These are phyloP conservation scores for Batkoa obscura DNA, from an alignment of 371 early-diverging fungal species.

Conservation along the genomic window DNA sequence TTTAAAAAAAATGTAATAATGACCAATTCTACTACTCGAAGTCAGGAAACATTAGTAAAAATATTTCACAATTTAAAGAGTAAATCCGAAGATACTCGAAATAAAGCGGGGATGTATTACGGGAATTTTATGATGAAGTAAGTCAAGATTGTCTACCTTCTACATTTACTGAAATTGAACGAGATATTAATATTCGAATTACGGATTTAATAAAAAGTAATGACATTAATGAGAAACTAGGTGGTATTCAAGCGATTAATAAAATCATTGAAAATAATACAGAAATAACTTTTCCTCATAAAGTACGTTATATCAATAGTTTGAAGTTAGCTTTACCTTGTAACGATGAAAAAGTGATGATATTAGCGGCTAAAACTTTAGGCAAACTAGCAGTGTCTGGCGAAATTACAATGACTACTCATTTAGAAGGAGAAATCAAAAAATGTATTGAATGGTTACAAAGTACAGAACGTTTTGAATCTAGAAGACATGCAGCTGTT, in stretches of 20 bases:
- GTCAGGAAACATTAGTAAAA: not conserved
- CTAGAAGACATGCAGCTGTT: constrained; percentile 70
- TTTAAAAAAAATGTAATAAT: too few species aligned
- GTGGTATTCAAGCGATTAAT: constrained; percentile 29
- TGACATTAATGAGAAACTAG: constrained; percentile 10
- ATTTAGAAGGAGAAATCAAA: constrained; percentile 75
- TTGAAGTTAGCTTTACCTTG: constrained; percentile 66
- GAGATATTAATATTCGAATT: constrained; percentile 8
- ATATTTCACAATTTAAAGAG: not conserved
- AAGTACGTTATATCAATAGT: constrained; percentile 68
- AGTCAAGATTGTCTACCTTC: not conserved
- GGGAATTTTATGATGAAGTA: not conserved
- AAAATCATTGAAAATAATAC: constrained; percentile 66
- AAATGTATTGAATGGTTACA: constrained; percentile 79
- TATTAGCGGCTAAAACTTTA: constrained; percentile 60
- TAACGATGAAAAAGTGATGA: constrained; percentile 63
- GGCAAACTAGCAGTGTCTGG: constrained; percentile 54
- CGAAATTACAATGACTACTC: constrained; percentile 59
- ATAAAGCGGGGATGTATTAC: constrained; percentile 2
- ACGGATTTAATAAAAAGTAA: constrained; percentile 10
- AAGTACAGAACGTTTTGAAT: constrained; percentile 53
- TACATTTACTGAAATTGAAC: not conserved
- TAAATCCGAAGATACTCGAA: constrained; percentile 5
- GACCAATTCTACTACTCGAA: too few species aligned
- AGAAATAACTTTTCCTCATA: constrained; percentile 66